Base-by-base conservation (phyloP, 2,329 filamentous ascomycete species). In the Ampelomyces quisqualis region DNA sequence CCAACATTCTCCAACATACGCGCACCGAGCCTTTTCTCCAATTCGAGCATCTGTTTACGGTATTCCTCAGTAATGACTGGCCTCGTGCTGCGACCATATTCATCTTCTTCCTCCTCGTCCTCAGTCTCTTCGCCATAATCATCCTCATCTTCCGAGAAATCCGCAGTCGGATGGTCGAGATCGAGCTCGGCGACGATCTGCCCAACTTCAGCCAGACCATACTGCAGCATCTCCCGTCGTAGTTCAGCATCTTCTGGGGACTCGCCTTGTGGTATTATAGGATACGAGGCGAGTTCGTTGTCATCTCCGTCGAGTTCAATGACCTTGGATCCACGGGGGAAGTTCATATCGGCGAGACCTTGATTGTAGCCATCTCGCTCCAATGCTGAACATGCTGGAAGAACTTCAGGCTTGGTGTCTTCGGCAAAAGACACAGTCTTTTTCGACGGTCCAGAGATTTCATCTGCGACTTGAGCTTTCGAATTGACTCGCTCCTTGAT, bases 181-280 rank as follows among this genome's bases (percentile, higher is more conserved):
- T 94, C 81, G 31, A 98, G 78, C 69, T 97, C 90, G 11, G 93
- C 93, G 11, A 98, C 93, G 2, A 98, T 87, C 24, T 88, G 82
- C 3, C 90, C 89, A 42, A 98, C 84, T 66, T 97, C 91, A 30
- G 85, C 84, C 68, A 95, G 73, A 47, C 88, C 85, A 62, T 97
- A 98, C 49, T 87, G 79, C 6, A 97, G 76, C 90, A 98, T 97
- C 60, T 96, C 84, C 42, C 84, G 81, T 5, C 93, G 84, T 17
- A 95, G 69, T 21, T 78, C 78, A 3, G 89, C 86, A 49, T 96
- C 91, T 51, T 95, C 90, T 9, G 79, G 75, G 0, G 85, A 81
- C 57, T 98, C 93, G 36, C 86, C 78, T 1, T 84, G 77, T 2
- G 89, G 86, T 10, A 86, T 77, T 9, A 89, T 71, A 1, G 82